Evolutionary conservation across 2,329 filamentous ascomycete genomes (phyloP).

Genomic region (Emmonsiellopsis sp.): DNA sequence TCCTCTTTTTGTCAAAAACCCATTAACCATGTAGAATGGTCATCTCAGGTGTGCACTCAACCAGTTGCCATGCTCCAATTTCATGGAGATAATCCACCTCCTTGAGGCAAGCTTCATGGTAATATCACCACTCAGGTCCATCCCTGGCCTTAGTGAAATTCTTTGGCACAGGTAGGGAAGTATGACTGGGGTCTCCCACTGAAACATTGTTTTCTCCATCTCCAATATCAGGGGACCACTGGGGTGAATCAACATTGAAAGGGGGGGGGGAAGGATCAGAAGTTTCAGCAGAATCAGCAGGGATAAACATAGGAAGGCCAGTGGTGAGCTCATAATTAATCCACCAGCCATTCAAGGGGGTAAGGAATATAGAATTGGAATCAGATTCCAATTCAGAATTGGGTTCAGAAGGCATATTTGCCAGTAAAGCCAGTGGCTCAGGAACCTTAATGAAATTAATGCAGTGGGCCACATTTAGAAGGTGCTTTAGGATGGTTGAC

Average conservation of each 20-base stretch:
- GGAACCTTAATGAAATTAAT: rapidly evolving
- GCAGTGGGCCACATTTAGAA: not conserved
- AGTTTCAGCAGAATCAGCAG: no score
- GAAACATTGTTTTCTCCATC: not conserved
- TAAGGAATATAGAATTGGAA: no score
- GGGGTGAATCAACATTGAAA: no score
- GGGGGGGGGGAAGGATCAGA: no score
- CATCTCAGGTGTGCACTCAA: not conserved
- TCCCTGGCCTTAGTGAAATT: not conserved
- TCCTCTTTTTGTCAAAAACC: not conserved
- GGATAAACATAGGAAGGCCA: rapidly evolving
- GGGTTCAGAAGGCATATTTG: rapidly evolving
- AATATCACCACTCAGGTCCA: not conserved
- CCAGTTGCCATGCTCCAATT: not conserved
- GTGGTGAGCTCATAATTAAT: no score
- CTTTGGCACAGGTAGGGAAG: not conserved
- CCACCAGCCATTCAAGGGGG: no score
- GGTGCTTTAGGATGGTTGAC: not conserved
- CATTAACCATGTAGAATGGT: not conserved
- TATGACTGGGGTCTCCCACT: not conserved
- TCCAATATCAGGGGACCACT: no score
- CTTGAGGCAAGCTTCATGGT: not conserved
- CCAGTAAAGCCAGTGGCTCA: no score
- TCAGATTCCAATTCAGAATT: no score
- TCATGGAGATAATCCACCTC: not conserved